Conservation (phyloP, 73 alveolate genomes). For the Paramecium bursaria region DNA sequence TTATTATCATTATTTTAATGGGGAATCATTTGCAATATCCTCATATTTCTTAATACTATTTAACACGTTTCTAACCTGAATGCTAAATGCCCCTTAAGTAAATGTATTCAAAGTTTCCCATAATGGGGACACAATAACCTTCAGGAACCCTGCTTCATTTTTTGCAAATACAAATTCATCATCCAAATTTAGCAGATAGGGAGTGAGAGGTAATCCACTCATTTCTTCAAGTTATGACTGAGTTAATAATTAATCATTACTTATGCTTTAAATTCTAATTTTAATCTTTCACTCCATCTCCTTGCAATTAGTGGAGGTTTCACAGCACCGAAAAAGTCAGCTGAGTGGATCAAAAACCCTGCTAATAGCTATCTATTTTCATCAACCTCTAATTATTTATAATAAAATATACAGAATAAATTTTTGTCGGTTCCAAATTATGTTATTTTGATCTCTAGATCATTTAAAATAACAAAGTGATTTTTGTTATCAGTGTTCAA, state of each 20-base stretch:
- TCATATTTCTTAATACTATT: constrained; percentile 41
- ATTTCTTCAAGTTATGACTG: constrained; percentile 60
- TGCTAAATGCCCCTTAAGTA: constrained; percentile 25
- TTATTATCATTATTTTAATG: too few relatives aligned
- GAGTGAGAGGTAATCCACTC: constrained; percentile 59
- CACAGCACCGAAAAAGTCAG: constrained; percentile 63
- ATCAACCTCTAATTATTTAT: constrained; percentile 35
- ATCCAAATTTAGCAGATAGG: constrained; percentile 59
- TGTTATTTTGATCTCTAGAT: constrained; percentile 54
- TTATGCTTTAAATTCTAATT: constrained; percentile 67
- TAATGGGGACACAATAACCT: constrained; percentile 66
- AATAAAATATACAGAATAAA: constrained; percentile 7
- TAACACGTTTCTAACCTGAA: neutral
- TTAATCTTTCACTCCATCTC: constrained; percentile 65
- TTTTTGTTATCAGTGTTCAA: constrained; percentile 76
- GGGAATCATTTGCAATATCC: constrained; percentile 22
- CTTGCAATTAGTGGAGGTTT: constrained; percentile 36
- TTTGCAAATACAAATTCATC: constrained; percentile 54
- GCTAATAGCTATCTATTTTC: constrained; percentile 38
- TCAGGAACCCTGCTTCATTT: constrained; percentile 68
- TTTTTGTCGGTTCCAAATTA: constrained; percentile 32
- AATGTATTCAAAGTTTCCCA: constrained; percentile 63
- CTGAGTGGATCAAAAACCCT: constrained; percentile 65
- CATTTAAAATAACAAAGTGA: constrained; percentile 60
- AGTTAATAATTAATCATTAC: neutral